Base-by-base conservation (phyloP, 2,329 filamentous ascomycete genomes). In the Calonectria crousiana region DNA sequence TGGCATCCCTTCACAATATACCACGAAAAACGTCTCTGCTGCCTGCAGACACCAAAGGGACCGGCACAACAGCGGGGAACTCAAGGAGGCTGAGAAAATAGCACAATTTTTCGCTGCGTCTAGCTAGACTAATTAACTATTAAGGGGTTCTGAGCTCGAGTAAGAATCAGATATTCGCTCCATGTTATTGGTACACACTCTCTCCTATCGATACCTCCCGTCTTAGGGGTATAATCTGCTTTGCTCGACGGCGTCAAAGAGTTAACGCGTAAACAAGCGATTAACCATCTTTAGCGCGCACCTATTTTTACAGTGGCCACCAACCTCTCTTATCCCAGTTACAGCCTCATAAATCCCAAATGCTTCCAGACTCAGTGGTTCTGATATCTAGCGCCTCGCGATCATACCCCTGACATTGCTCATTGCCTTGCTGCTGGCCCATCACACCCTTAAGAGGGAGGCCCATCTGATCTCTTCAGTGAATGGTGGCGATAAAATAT, bases 221-320 rank as follows among this genome's bases (percentile, higher is more conserved):
- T 56, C 28, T n/a, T 4, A 18, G 3, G 10, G 23, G 11, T 18
- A 30, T 75, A 78, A n/a, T 26, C 32, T n/a, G 72, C 64, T 38
- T 68, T 58, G 26, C 58, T 14, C 74, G 23, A 23, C 44, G 44
- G 71, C 14, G 72, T 74, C 13, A 75, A 67, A 20, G 72, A 56
- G 67, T 83, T 80, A 67, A 84, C 49, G 78, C 77, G 36, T 82
- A 84, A 9, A 80, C 65, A 56, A 84, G 83, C 20, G 82, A 82
- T 44, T 75, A 74, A 41, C 81, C 76, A 41, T 84, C 84, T 68
- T 85, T 84, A 8, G 83, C 84, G 58, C 84, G 84, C 11, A 76
- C 78, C 18, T 66, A 13, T 76, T 71, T 51, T 74, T 74, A n/a
- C 74, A 62, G 16, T 68, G 73, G 28, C 60, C 60, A 11, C 52